Percentiles rank a stretch among this genome's conserved stretches.
These are phyloP conservation scores for Cyberlindnera maclurae DNA, from an alignment of 805 yeast species.

Conservation along the genomic window DNA sequence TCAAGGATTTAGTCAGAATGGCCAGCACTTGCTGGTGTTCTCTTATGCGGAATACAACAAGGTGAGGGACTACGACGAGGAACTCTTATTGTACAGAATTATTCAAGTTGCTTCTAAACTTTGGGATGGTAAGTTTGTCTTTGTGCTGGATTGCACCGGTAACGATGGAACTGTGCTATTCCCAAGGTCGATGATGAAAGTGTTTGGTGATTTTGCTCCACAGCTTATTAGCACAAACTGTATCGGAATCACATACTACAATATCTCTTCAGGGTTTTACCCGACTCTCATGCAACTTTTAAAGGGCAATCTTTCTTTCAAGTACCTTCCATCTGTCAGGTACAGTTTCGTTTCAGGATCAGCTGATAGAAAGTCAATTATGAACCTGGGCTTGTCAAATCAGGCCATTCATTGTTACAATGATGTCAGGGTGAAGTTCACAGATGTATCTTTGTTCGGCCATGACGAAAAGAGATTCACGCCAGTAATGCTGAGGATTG, in stretches of 20 bases:
- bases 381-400: conserved; percentile 37
- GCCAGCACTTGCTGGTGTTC: conserved; percentile 59
- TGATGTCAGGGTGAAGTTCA: conserved; percentile 46
- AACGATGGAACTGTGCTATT: conserved; percentile 29
- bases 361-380: conserved; percentile 38
- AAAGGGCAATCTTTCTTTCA: conserved; percentile 17
- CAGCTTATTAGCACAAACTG: conserved; percentile 46
- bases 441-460: conserved; percentile 47
- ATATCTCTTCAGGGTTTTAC: conserved; percentile 27
- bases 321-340: conserved; percentile 9
- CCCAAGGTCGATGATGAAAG: conserved; percentile 26
- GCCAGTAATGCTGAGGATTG: conserved; percentile 61
- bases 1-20: conserved; percentile 65
- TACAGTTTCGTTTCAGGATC: conserved; percentile 38
- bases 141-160: conserved; percentile 66
- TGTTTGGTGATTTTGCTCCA: conserved; percentile 43
- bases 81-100: conserved; percentile 49
- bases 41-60: conserved; percentile 34
- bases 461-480: conserved; percentile 40
- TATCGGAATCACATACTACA: conserved; percentile 41
- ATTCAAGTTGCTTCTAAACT: conserved; percentile 62
- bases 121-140: conserved; percentile 60
- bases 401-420: conserved; percentile 34
- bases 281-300: conserved; percentile 20
- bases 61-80: conserved; percentile 33